phyloP scores from a whole-genome alignment of 306 rosid species.

The Senna siamea region DNA sequence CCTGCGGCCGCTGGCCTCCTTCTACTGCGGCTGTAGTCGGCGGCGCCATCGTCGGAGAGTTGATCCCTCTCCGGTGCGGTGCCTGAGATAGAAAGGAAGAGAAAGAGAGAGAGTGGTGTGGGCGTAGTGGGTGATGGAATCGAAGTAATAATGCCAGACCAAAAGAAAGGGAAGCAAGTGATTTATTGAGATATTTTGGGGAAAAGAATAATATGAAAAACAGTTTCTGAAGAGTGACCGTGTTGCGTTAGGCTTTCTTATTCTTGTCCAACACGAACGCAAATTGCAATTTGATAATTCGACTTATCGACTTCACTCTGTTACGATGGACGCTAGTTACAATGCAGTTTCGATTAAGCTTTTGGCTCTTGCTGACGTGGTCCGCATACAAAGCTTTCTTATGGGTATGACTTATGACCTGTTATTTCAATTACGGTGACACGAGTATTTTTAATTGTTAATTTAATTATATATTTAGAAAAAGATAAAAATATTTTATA shows the following conservation, averaged over 20 bases:
- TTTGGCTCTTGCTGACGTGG: too few relatives aligned
- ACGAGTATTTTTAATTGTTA: too few relatives aligned
- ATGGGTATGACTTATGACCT: too few relatives aligned
- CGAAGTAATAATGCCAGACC: background rate
- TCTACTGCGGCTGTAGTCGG: conserved; percentile 45
- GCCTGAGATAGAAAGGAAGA: background rate
- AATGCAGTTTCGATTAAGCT: too few relatives aligned
- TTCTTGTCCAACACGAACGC: too few relatives aligned
- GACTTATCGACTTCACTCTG: too few relatives aligned
- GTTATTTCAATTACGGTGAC: too few relatives aligned
- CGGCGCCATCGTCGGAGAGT: conserved; percentile 64
- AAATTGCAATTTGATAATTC: too few relatives aligned
- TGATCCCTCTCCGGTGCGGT: conserved; percentile 12
- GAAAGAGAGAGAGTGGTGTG: conserved; percentile 2
- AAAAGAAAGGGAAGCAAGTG: background rate
- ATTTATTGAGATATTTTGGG: background rate
- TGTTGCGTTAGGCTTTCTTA: background rate
- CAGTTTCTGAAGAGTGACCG: background rate
- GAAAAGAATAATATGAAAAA: background rate
- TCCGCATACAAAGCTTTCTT: too few relatives aligned
- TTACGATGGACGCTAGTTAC: too few relatives aligned
- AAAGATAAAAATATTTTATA: too few relatives aligned
- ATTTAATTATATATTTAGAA: too few relatives aligned
- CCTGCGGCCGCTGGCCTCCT: conserved; percentile 49
- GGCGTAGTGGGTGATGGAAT: conserved; percentile 34